These are phyloP conservation scores for Biscutella laevigata DNA, from an alignment of 441 rosid species.

Conservation along the genomic window DNA sequence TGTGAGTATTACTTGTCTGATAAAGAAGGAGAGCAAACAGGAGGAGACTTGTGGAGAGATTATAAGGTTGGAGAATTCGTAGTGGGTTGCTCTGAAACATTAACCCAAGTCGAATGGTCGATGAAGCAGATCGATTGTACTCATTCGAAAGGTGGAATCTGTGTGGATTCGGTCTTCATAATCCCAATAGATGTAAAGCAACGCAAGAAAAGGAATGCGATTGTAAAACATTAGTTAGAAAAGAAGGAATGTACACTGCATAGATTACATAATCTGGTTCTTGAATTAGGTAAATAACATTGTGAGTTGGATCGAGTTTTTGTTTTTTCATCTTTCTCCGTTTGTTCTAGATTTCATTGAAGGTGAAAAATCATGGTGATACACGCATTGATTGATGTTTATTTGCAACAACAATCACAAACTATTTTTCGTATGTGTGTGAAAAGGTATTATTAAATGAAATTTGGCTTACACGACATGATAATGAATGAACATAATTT, in stretches of 20 bases:
- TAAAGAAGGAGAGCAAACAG: conserved; percentile 32
- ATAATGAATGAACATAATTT: too few species aligned
- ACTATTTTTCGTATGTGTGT: too few species aligned
- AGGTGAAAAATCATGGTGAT: background rate
- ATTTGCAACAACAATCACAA: too few species aligned
- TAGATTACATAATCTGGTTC: background rate
- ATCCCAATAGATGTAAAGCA: conserved; percentile 55
- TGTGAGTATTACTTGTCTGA: conserved; percentile 51
- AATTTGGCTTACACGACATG: too few species aligned
- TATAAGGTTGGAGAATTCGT: conserved; percentile 69
- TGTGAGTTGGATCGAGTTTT: background rate
- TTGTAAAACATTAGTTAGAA: background rate
- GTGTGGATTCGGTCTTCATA: conserved; percentile 75
- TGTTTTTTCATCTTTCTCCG: background rate
- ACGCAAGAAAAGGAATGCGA: conserved; percentile 32
- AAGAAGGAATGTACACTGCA: background rate
- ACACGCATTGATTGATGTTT: too few species aligned
- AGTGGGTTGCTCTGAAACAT: conserved; percentile 43
- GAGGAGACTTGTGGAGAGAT: conserved; percentile 51
- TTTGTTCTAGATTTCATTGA: background rate
- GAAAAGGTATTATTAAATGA: too few species aligned
- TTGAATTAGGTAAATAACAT: background rate
- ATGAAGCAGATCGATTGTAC: conserved; percentile 89
- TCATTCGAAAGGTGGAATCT: conserved; percentile 80
- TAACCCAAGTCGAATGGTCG: conserved; percentile 54